These are phyloP conservation scores for Angophora floribunda DNA, from an alignment of 345 rosid species.

Conservation along the genomic window DNA sequence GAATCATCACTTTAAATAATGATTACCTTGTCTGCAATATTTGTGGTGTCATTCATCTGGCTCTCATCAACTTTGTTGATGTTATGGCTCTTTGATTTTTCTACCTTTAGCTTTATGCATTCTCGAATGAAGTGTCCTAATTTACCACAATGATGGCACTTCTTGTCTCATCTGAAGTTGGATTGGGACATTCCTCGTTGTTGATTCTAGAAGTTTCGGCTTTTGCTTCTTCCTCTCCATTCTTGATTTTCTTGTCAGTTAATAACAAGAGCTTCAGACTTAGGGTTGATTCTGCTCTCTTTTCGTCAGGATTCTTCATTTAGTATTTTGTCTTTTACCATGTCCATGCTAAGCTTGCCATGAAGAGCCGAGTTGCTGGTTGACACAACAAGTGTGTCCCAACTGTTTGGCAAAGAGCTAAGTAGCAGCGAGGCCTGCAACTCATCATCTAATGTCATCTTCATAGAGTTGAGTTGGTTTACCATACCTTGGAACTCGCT, in stretches of 20 bases:
- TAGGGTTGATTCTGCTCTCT: too few species aligned
- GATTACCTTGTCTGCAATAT: background rate
- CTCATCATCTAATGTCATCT: background rate
- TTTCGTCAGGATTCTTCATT: background rate
- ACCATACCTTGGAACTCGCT: background rate
- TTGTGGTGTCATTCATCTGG: background rate
- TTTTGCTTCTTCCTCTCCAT: background rate
- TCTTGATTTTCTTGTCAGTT: background rate
- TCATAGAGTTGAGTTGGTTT: background rate
- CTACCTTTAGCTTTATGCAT: background rate
- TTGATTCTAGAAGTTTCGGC: too few species aligned
- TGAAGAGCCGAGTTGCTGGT: background rate
- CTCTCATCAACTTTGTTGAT: background rate
- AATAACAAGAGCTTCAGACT: background rate
- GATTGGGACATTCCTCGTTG: background rate
- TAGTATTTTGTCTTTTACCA: background rate
- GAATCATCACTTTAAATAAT: background rate
- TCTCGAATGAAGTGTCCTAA: background rate
- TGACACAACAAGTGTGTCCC: background rate
- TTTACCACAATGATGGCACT: background rate
- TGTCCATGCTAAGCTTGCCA: background rate
- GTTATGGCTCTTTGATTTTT: background rate
- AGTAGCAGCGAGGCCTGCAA: background rate
- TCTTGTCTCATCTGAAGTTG: background rate
- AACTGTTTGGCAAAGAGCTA: background rate